phyloP scores from a whole-genome alignment of 2,329 filamentous ascomycete genomes.

The Xylaria polymorpha region DNA sequence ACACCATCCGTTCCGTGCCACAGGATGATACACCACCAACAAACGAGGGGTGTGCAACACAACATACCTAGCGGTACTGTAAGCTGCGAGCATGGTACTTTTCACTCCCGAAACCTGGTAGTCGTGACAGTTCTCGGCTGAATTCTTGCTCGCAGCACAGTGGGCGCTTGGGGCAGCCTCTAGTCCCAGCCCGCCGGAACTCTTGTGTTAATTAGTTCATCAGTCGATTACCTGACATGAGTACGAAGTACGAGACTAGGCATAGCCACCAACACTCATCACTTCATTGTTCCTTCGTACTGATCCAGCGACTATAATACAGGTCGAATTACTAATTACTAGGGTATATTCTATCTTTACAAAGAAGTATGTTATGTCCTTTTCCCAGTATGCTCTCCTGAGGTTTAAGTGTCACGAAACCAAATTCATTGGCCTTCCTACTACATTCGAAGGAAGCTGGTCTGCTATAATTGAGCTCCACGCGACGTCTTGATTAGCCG shows the following conservation, averaged over 20 bases:
- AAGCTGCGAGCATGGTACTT: constrained; percentile 22
- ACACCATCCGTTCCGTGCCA: constrained; percentile 8
- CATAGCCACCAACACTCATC: background rate
- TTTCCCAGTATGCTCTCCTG: background rate
- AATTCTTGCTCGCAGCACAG: constrained; percentile 26
- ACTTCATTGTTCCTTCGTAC: background rate
- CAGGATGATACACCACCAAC: constrained; percentile 16
- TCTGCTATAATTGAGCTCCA: background rate
- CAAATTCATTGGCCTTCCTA: background rate
- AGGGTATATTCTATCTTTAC: background rate
- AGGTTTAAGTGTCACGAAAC: background rate
- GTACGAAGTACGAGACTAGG: background rate
- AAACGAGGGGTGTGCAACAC: constrained; percentile 3
- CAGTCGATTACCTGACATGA: constrained; percentile 8
- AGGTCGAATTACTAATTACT: background rate
- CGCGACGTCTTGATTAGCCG: background rate
- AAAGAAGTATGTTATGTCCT: background rate
- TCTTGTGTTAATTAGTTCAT: constrained; percentile 16
- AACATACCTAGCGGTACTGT: background rate
- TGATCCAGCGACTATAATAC: background rate
- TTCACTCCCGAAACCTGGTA: constrained; percentile 31
- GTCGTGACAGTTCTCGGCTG: constrained; percentile 33
- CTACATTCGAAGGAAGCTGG: background rate
- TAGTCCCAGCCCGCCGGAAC: constrained; percentile 26
- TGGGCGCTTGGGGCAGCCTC: constrained; percentile 13